Percentiles rank a stretch among this genome's conserved stretches.
phyloP scores from a whole-genome alignment of 768 basidiomycete species.

The Panus rudis region DNA sequence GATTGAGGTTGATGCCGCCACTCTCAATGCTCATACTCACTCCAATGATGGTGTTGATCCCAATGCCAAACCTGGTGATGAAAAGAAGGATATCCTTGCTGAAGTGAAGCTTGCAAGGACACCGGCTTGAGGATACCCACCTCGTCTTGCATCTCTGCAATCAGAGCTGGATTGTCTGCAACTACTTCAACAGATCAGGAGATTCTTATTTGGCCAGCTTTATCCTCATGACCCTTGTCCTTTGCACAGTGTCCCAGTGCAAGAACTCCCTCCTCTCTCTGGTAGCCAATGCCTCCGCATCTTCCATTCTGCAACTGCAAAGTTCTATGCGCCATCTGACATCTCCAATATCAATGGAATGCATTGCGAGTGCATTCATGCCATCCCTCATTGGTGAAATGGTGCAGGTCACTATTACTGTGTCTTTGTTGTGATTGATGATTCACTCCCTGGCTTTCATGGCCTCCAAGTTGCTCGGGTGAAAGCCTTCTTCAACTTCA shows the following conservation, averaged over 20 bases:
- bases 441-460: conserved; percentile 8
- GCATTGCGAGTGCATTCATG: conserved; percentile 19
- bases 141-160: too few species aligned
- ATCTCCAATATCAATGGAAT: conserved; percentile 20
- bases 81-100: background rate
- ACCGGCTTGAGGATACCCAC: too few species aligned
- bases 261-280: too few species aligned
- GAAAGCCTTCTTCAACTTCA: conserved; percentile 19
- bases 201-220: conserved; percentile 11
- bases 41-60: background rate
- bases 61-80: background rate
- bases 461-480: conserved; percentile 13
- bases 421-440: conserved; percentile 14
- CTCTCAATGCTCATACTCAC: background rate
- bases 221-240: conserved; percentile 1
- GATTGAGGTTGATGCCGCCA: background rate
- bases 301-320: conserved; percentile 17
- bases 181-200: too few species aligned
- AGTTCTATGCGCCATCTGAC: conserved; percentile 26
- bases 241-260: too few species aligned
- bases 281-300: conserved; percentile 3
- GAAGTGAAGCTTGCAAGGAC: too few species aligned
- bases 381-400: conserved; percentile 16
- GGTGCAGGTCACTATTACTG: conserved; percentile 14
- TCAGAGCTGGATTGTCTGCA: too few species aligned